Base-by-base conservation (phyloP, 177 flowering plant genomes). In the Vitis hybrid region DNA sequence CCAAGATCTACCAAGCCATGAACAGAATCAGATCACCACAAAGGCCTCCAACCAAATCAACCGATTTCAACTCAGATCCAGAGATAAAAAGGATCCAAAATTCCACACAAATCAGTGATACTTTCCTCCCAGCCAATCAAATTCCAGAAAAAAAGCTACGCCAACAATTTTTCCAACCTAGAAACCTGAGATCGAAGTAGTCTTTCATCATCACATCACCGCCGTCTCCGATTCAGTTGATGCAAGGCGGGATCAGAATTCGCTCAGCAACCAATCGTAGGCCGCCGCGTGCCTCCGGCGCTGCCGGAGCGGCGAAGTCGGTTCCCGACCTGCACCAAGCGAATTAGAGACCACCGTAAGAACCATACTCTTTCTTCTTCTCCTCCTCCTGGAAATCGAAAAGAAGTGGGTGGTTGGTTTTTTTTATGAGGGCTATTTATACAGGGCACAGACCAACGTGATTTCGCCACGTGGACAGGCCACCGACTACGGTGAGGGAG, bases 291-390 rank as follows among this genome's bases (percentile, higher is more conserved):
- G 24, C 2, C 32, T 17, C n/a, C 46, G 46, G 46, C 46, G 32
- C 18, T 35, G 17, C 13, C 67, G 69, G 52, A 61, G 49, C 70
- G 68, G 78, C 74, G 62, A 71, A 68, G 60, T 54, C 79, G 62
- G 78, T 79, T 91, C 97, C 97, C 97, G 94, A 91, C 93, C 97
- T 91, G 97, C 91, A 90, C 93, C 97, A 90, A 91, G 97, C 94
- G 93, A 91, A 85, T 86, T 67, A 83, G 97, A 89, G 81, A 73
- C 85, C 76, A 77, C 82, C 85, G 86, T 77, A 74, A 72, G 21
- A 67, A 69, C 56, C 68, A 57, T 52, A 19, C 27, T 11, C 52
- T 18, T 18, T 30, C 27, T 11, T 48, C 58, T 52, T 57, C 35
- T 19, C 13, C 11, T 35, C 6, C 52, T 17, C 11, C 52, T 35